Evolutionary conservation across 306 rosid species (phyloP).

Genomic region (Quercus engelmannii): DNA sequence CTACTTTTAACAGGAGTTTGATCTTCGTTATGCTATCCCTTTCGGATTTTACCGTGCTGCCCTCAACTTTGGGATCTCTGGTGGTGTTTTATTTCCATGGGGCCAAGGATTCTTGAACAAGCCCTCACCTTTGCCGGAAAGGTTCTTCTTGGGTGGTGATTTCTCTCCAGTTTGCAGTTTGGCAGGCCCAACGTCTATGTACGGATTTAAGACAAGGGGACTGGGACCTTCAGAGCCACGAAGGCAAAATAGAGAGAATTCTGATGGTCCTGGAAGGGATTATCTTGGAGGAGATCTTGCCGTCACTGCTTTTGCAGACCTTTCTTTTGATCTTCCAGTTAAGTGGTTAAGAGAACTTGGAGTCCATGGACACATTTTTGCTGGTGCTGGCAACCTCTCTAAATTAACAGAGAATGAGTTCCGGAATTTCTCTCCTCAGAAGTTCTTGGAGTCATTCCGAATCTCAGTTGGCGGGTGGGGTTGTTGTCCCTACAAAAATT

Average conservation of each 20-base stretch:
- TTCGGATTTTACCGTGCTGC: slow-evolving; percentile 82
- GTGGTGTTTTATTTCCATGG: slow-evolving; percentile 85
- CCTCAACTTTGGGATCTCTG: slow-evolving; percentile 81
- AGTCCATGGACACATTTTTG: slow-evolving; percentile 89
- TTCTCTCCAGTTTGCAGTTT: slow-evolving; percentile 88
- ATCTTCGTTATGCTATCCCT: slow-evolving; percentile 82
- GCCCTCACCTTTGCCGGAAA: slow-evolving; percentile 85
- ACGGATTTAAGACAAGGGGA: slow-evolving; percentile 93
- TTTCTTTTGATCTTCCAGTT: slow-evolving; percentile 86
- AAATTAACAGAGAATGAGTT: slow-evolving; percentile 81
- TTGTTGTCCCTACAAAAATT: slow-evolving; percentile 78
- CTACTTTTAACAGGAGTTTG: slow-evolving; percentile 64
- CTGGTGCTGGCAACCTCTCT: slow-evolving; percentile 84
- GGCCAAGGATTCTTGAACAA: slow-evolving; percentile 74
- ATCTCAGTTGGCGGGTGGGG: slow-evolving; percentile 81
- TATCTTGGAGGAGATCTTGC: slow-evolving; percentile 95
- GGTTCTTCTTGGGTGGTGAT: slow-evolving; percentile 95
- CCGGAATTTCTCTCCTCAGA: slow-evolving; percentile 53
- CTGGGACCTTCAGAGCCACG: slow-evolving; percentile 82
- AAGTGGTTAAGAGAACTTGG: slow-evolving; percentile 88
- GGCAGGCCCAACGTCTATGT: slow-evolving; percentile 80
- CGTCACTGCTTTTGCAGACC: slow-evolving; percentile 86
- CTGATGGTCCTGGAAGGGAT: slow-evolving; percentile 49
- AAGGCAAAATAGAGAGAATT: slow-evolving; percentile 49
- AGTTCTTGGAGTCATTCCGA: slow-evolving; percentile 74